phyloP scores from a whole-genome alignment of 2,329 filamentous ascomycete genomes.

The Capronia coronata region DNA sequence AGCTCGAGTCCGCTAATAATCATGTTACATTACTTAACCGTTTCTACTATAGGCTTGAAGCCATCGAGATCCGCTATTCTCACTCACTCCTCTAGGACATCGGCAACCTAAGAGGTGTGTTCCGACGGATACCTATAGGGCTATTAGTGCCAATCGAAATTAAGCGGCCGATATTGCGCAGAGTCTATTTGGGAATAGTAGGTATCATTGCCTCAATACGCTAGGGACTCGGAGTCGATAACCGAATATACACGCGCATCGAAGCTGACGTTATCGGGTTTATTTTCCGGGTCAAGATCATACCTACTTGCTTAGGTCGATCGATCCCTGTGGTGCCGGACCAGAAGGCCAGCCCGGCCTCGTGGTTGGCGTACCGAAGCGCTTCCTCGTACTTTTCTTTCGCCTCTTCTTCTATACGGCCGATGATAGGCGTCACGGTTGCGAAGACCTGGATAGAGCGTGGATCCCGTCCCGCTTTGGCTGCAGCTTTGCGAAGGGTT shows the following conservation, averaged over 20 bases:
- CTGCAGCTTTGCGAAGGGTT: slow-evolving; percentile 47
- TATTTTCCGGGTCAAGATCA: too few species aligned
- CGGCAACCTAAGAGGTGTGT: slow-evolving; percentile 58
- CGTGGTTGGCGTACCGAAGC: slow-evolving; percentile 46
- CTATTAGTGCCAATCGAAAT: slow-evolving; percentile 63
- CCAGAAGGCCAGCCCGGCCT: slow-evolving; percentile 51
- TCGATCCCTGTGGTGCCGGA: slow-evolving; percentile 56
- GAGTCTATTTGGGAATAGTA: neutral
- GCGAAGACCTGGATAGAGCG: slow-evolving; percentile 51
- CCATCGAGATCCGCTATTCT: slow-evolving; percentile 63
- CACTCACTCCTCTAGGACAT: slow-evolving; percentile 61
- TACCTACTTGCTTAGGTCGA: slow-evolving; percentile 44
- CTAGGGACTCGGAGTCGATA: slow-evolving; percentile 51
- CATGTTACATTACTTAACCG: too few species aligned
- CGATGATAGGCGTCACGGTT: slow-evolving; percentile 46
- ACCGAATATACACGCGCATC: too few species aligned
- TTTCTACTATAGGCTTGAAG: too few species aligned
- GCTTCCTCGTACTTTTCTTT: slow-evolving; percentile 47
- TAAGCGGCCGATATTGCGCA: slow-evolving; percentile 34
- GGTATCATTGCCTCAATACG: neutral
- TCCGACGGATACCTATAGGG: slow-evolving; percentile 57
- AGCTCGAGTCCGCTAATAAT: too few species aligned
- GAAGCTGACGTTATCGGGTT: too few species aligned
- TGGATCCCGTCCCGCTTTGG: slow-evolving; percentile 49
- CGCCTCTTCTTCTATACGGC: slow-evolving; percentile 48